A percentile compares a stretch with the other conserved stretches of the same genome.
These are phyloP conservation scores for Brassica incana DNA, from an alignment of 345 rosid species.

Conservation along the genomic window DNA sequence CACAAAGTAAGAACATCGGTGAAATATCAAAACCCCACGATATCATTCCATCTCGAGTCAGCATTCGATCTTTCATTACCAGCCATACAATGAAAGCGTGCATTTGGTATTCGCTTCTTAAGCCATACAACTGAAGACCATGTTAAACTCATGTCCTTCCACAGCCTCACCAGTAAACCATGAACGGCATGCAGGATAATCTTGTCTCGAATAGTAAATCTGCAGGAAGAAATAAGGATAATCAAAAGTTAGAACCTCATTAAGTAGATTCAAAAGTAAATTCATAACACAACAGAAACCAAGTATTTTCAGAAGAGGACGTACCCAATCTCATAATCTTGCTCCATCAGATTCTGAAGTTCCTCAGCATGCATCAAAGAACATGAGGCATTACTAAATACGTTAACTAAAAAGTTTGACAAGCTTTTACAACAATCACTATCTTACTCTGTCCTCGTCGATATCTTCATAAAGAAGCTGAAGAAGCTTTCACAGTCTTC, in stretches of 20 bases:
- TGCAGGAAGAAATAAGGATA: constrained; percentile 25
- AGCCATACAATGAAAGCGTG: too few relatives aligned
- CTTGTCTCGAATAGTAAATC: constrained; percentile 79
- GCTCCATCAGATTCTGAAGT: constrained; percentile 86
- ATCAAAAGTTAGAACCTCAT: not conserved
- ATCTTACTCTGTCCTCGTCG: constrained; percentile 71
- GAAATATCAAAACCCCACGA: too few relatives aligned
- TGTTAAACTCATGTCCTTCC: constrained; percentile 34
- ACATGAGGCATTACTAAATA: constrained; percentile 6
- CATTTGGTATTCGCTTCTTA: too few relatives aligned
- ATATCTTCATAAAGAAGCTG: constrained; percentile 83
- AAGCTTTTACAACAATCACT: not conserved
- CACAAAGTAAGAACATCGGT: too few relatives aligned
- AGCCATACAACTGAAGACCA: too few relatives aligned
- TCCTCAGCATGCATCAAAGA: constrained; percentile 68
- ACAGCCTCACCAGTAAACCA: constrained; percentile 94
- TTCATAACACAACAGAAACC: not conserved
- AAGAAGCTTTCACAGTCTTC: constrained; percentile 60
- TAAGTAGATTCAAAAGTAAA: not conserved
- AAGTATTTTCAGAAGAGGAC: constrained; percentile 19
- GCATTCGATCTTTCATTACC: too few relatives aligned
- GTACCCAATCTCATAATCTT: constrained; percentile 91
- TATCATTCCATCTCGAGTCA: too few relatives aligned
- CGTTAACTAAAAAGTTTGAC: not conserved
- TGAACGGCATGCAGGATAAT: constrained; percentile 87